Evolutionary conservation across 2,329 filamentous ascomycete genomes (phyloP), one percentile per base, ranked within the genome.

Genomic region (Fusarium piperis): DNA sequence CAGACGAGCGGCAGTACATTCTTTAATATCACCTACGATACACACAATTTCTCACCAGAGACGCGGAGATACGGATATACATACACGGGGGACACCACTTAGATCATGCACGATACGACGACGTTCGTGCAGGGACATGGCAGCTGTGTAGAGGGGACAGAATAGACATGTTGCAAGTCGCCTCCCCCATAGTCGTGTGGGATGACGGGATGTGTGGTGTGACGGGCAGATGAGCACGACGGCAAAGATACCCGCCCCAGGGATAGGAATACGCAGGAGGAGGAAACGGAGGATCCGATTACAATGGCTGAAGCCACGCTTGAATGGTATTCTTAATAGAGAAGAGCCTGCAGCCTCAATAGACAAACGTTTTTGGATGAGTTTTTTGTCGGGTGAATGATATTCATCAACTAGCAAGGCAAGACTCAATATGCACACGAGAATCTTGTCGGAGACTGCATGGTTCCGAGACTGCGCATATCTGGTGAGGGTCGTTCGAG

Each of bases 11-110:
- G 64, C 64, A 69, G 51, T 77, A 75, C 75, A 74, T 71, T 77
- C 75, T 76, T 77, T 77, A 77, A 77, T 77, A 77, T 35, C 64
- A 44, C 61, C 44, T 51, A 51, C 44, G 44, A 51, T 32, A 59
- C 26, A 56, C 18, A 62, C 46, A 70, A 44, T 63, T 56, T 48
- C 65, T 35, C 65, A 51, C 26, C 61, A 62, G 38, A 61, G 59
- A 64, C 41, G 61, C 62, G 41, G 35, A 48, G 13, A 65, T 30
- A 71, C 23, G 48, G 44, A 51, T 52, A 61, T 67, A 69, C 44
- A 75, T 66, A 33, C 39, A 51, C 12, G 41, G 59, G 65, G 67
- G 20, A 67, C 59, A 71, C 61, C 51, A 70, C 62, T 58, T 64
- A 72, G 63, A 74, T 51, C 56, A 65, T 28, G 44, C 16, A 48